Evolutionary conservation across 202 grass and related monocot species (phyloP), one percentile per base, ranked within the genome.

Genomic region (Dendrocalamus latiflorus): DNA sequence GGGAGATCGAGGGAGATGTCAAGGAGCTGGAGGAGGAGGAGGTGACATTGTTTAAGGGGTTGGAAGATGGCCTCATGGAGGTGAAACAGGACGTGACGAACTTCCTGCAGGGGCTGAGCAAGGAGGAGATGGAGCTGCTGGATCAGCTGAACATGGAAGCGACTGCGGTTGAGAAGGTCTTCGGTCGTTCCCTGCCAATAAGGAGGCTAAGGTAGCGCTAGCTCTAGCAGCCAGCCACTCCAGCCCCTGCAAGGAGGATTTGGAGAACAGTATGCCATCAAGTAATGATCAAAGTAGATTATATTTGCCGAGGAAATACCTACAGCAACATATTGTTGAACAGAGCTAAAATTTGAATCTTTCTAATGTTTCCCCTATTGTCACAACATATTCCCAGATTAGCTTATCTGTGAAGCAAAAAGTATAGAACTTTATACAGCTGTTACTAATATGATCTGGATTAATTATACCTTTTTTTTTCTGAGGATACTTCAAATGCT

Each of bases 81-180:
- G 37, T 94, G 54, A 80, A 84, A 68, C 71, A 83, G 59, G 96
- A 99, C 41, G 20, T 83, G 14, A 74, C 82, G 85, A 99, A 95
- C 78, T 92, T 99, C 55, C 61, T 99, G 8, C 91, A 72, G 67
- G 95, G 92, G 33, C 50, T 98, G 69, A 90, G 83, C 72, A 95
- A 94, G 72, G 93, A n/a, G n/a, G n/a, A n/a, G n/a, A n/a, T n/a
- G n/a, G n/a, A n/a, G n/a, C n/a, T n/a, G n/a, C n/a, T n/a, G 89
- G 87, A 99, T 86, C 77, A 85, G 81, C 70, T 99, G 67, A 86
- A 99, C 79, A 79, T 99, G 93, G 93, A 99, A 77, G 96, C 96
- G 6, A 83, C 74, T 13, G 89, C 92, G 77, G 89, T 99, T 4
- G 96, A 99, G 78, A 72, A 92, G 68, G 51, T 95, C 57, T 99